phyloP scores from a whole-genome alignment of 768 basidiomycete genomes.

The Termitomyces bulborhizus region DNA sequence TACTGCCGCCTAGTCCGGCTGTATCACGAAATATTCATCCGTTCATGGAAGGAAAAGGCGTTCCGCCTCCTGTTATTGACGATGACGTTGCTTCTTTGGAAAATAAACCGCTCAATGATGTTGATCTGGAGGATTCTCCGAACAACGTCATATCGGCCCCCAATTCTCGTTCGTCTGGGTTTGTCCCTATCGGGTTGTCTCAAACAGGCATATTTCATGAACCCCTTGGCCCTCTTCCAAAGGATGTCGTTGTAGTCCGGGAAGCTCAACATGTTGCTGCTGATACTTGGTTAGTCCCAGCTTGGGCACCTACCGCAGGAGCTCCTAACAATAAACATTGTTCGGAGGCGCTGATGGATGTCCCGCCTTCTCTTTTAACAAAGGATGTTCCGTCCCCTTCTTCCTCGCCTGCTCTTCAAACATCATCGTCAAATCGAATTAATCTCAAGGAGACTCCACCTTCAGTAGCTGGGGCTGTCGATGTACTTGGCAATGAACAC shows the following conservation, averaged over 20 bases:
- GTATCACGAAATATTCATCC: neutral
- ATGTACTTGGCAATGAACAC: no score
- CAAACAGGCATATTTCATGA: slow-evolving; percentile 33
- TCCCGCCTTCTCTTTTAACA: no score
- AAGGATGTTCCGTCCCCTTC: no score
- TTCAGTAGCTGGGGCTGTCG: no score
- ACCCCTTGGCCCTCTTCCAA: slow-evolving; percentile 14
- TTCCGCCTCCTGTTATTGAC: neutral
- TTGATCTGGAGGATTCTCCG: neutral
- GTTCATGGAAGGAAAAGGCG: neutral
- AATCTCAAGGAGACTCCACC: no score
- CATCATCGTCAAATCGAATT: no score
- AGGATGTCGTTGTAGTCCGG: slow-evolving; percentile 25
- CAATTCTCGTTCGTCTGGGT: slow-evolving; percentile 73
- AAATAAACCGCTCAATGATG: neutral
- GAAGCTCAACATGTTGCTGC: slow-evolving; percentile 33
- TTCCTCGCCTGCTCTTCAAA: no score
- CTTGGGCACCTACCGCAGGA: neutral
- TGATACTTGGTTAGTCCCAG: slow-evolving; percentile 30
- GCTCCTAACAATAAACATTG: no score
- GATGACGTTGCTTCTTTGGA: slow-evolving; percentile 1
- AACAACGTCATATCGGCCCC: slow-evolving; percentile 33
- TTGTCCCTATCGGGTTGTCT: slow-evolving; percentile 57
- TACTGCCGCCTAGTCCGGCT: slow-evolving; percentile 32
- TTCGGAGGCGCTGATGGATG: no score